Evolutionary conservation across 441 rosid genomes (phyloP), one percentile per base, ranked within the genome.

Genomic region (Erodium moschatum): DNA sequence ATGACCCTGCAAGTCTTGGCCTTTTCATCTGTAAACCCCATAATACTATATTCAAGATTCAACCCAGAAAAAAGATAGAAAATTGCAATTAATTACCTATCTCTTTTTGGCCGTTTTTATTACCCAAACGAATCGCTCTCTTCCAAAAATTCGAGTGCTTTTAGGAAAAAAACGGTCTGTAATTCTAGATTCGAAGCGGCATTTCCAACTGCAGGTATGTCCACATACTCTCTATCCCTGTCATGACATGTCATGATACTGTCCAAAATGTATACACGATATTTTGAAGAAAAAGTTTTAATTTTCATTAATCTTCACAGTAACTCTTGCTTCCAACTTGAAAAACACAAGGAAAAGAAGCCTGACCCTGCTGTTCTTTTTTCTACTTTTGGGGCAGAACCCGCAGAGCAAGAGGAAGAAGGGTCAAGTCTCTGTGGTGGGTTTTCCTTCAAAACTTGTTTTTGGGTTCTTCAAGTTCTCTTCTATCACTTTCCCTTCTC

Each of bases 381-480:
- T 50, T 7, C 58, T 48, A 50, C 58, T 50, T 50, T 50, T 12
- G 58, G 12, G 58, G 58, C 58, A 50, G 58, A 50, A 13, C 19
- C 20, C 19, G 6, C 18, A 15, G 58, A n/a, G 19, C 19, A 50
- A 50, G 19, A 50, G n/a, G 5, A 48, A 50, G 58, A n/a, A 50
- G 58, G 58, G 0, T 5, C 58, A 4, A 50, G 58, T n/a, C 19
- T 50, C 18, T 50, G 19, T n/a, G 12, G 18, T 50, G 58, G 19
- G 58, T 10, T 44, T 50, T 50, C 19, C 58, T 50, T 50, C 58
- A 50, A n/a, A 50, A 50, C 19, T 50, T 50, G 58, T 50, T 50
- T 13, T 50, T 50, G 19, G 58, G 58, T 50, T 50, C 58, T 50
- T 50, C 7, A 1, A 4, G 19, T 15, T 44, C 50, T 42, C 50